Base-by-base conservation (phyloP, 2,329 filamentous ascomycete genomes). In the Talaromyces atroroseus region DNA sequence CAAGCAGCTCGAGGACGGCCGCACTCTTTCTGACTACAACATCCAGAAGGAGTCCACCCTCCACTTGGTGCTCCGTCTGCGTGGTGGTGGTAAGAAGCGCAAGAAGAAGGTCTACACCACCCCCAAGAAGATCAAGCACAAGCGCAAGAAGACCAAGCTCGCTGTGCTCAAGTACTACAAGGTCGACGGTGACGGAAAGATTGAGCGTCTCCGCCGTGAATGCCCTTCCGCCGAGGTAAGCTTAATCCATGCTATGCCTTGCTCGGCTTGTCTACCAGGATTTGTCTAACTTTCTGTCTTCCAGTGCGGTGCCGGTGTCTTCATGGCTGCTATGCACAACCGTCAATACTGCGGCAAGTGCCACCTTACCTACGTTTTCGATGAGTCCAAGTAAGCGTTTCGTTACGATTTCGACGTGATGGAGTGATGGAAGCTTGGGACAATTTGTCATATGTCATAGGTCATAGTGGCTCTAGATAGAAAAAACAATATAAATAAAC, bases 91-190 rank as follows among this genome's bases (percentile, higher is more conserved):
- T 76, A 99, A 99, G 91, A 96, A 97, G 90, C 87, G 95, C 81
- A 99, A 99, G 90, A 96, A 96, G 91, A 99, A 99, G 92, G 94
- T 99, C 70, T 99, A 99, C 89, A 97, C 90, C 78, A 99, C 94
- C 74, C 94, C 94, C 79, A 99, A 99, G 92, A 99, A 99, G 91
- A 99, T 99, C 89, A 99, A 99, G 94, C 94, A 99, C 88, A 99
- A 99, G 92, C 89, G 91, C 84, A 99, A 97, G 91, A 99, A 99
- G 92, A 96, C 89, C 87, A 99, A 99, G 89, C 83, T 99, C 79
- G 94, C 94, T 74, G 92, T 99, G 70, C 92, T 99, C 80, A 99
- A 99, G 88, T 99, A 99, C 90, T 99, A 99, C 90, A 99, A 99
- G 90, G 94, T 99, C 72, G 94, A 97, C 80, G 90, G 89, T 71